Evolutionary conservation across 768 basidiomycete species (phyloP).

Genomic region (Termitomyces sp.): DNA sequence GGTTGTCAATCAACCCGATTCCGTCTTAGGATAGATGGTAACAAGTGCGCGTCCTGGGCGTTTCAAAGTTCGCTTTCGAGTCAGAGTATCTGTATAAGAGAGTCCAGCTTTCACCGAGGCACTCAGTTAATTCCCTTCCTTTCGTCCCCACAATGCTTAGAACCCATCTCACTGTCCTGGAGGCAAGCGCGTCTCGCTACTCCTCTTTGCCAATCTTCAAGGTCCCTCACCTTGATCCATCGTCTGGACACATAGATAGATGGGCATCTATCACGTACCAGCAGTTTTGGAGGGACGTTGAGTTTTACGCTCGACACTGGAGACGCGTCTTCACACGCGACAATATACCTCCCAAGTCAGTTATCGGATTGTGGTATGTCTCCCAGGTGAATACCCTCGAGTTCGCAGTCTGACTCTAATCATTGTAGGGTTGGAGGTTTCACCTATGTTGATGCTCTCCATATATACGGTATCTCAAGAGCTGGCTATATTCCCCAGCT

Average conservation of each 20-base stretch:
- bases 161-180: constrained; percentile 52
- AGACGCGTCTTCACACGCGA: constrained; percentile 31
- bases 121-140: constrained; percentile 1
- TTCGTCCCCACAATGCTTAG: constrained; percentile 19
- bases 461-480: constrained; percentile 57
- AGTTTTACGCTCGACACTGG: constrained; percentile 53
- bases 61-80: constrained; percentile 13
- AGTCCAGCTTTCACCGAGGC: background rate
- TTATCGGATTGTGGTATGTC: constrained; percentile 60
- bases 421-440: constrained; percentile 54
- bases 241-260: constrained; percentile 11
- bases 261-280: constrained; percentile 22
- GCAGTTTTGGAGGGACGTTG: constrained; percentile 51
- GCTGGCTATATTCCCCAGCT: constrained; percentile 67
- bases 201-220: constrained; percentile 45
- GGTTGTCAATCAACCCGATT: constrained; percentile 9
- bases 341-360: constrained; percentile 39
- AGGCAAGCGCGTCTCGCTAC: constrained; percentile 37
- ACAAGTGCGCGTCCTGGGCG: constrained; percentile 6
- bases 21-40: constrained; percentile 8
- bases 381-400: background rate
- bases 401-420: constrained; percentile 8
- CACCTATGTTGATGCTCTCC: constrained; percentile 54
- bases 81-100: constrained; percentile 7
- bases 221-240: constrained; percentile 37